A percentile compares a stretch with the other conserved stretches of the same genome.
Conservation (phyloP, 2,329 filamentous ascomycete genomes). For the Fusarium globosum region DNA sequence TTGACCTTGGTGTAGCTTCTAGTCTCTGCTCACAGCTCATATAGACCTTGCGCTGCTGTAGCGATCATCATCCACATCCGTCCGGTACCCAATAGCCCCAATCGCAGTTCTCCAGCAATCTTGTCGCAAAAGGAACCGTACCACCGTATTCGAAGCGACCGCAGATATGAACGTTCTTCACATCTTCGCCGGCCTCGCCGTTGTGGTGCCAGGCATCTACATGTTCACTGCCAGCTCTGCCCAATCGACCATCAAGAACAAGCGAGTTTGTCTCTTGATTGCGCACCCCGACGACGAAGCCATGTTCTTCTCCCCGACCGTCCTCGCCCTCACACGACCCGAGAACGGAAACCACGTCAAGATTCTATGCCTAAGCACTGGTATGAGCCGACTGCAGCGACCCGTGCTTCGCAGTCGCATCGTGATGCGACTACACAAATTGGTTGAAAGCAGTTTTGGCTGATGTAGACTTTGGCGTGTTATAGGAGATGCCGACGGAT, state of each 20-base stretch:
- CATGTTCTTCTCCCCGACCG: conserved; percentile 97
- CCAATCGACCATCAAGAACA: conserved; percentile 71
- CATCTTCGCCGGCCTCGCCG: conserved; percentile 43
- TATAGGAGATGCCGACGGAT: conserved; percentile 83
- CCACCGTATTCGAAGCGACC: not conserved
- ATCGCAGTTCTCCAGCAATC: not conserved
- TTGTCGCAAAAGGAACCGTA: conserved; percentile 1
- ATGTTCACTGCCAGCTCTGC: conserved; percentile 61
- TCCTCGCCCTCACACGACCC: conserved; percentile 84
- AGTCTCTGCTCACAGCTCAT: not conserved
- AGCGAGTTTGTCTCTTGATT: conserved; percentile 91
- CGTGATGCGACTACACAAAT: conserved; percentile 17
- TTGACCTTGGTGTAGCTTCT: conserved; percentile 2
- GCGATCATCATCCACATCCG: not conserved
- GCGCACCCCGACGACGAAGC: conserved; percentile 98
- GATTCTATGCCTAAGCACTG: conserved; percentile 91
- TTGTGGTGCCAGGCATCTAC: conserved; percentile 63
- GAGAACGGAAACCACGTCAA: conserved; percentile 89
- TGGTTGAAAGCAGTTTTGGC: conserved; percentile 26
- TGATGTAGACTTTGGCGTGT: conserved; percentile 32
- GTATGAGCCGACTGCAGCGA: conserved; percentile 53
- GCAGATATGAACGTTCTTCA: conserved; percentile 39
- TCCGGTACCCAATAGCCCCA: not conserved
- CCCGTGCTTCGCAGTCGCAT: conserved; percentile 20
- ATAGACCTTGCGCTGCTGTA: conserved; percentile 2